phyloP scores from a whole-genome alignment of 192 early-diverging fungal genomes.

The Phycomyces blakesleeanus region DNA sequence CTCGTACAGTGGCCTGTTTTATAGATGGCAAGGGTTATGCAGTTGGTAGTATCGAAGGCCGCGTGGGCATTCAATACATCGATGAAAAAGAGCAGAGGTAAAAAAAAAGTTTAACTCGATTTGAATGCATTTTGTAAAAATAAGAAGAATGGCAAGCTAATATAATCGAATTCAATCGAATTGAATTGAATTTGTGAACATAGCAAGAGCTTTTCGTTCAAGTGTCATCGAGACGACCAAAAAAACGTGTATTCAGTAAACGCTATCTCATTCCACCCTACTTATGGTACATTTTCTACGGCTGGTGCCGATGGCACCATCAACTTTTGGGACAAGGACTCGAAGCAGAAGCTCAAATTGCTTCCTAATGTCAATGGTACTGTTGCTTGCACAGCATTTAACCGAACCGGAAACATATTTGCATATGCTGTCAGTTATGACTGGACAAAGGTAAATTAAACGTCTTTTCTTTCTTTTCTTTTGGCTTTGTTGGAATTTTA shows the following conservation, averaged over 20 bases:
- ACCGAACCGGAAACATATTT: constrained; percentile 79
- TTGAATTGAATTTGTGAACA: neutral
- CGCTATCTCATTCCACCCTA: constrained; percentile 72
- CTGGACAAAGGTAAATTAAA: constrained; percentile 59
- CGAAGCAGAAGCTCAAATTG: constrained; percentile 76
- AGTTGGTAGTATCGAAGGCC: constrained; percentile 92
- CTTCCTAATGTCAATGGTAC: constrained; percentile 64
- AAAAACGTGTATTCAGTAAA: constrained; percentile 65
- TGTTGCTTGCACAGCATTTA: constrained; percentile 71
- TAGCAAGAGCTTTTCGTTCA: constrained; percentile 85
- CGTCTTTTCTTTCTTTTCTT: neutral
- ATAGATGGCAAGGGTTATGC: constrained; percentile 75
- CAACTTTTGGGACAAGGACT: constrained; percentile 93
- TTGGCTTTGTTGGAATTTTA: no score
- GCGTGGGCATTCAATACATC: constrained; percentile 88
- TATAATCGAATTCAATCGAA: neutral
- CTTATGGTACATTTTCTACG: constrained; percentile 85
- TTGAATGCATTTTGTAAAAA: no score
- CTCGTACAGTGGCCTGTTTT: constrained; percentile 79
- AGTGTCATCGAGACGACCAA: constrained; percentile 83
- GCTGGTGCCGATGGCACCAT: constrained; percentile 82
- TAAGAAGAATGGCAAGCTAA: constrained; percentile 1
- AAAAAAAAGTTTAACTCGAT: no score
- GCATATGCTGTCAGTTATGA: constrained; percentile 92
- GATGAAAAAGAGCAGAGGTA: constrained; percentile 68